Base-by-base conservation (phyloP, 257 asterid species). In the Striga asiatica region DNA sequence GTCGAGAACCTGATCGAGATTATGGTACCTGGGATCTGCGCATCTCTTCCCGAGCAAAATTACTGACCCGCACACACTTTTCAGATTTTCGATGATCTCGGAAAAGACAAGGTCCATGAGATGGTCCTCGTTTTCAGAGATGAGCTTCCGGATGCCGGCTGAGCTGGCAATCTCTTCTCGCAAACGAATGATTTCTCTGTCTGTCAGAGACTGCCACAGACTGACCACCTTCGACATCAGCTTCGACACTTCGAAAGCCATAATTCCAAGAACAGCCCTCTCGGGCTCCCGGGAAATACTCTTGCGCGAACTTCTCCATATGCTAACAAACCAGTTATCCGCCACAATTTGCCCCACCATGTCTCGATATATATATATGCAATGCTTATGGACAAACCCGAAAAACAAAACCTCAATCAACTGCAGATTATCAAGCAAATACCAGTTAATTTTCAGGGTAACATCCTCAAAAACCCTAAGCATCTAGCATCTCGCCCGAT, bases 181-280 rank as follows among this genome's bases (percentile, higher is more conserved):
- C 69, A 91, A 61, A 50, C 79, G 78, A 56, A 52, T 35, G 17
- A 91, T 61, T 29, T 74, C 82, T 20, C 77, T 67, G 37, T 84
- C 89, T 54, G 74, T 55, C 12, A 91, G 66, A 54, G 77, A 75
- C 9, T 80, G 85, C 96, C 96, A 87, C 50, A 91, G 20, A 58
- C 64, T 68, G 35, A 76, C 85, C 63, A 91, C 70, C 57, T 84
- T 87, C 1, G 92, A 81, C 94, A 87, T 84, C 77, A 91, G 72
- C 43, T 75, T 75, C 0, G 93, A 84, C 28, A 80, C 71, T 61
- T 87, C 96, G 65, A 81, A 84, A 21, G 94, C 74, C 71, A 91
- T 59, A 70, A 91, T 73, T 18, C 92, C 96, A 17, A 77, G 45
- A 54, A 46, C 61, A 6, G 70, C 66, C 66, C 68, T 87, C 64